Base-by-base conservation (phyloP, 352 stramenopile species). In the Peronospora belbahrii region DNA sequence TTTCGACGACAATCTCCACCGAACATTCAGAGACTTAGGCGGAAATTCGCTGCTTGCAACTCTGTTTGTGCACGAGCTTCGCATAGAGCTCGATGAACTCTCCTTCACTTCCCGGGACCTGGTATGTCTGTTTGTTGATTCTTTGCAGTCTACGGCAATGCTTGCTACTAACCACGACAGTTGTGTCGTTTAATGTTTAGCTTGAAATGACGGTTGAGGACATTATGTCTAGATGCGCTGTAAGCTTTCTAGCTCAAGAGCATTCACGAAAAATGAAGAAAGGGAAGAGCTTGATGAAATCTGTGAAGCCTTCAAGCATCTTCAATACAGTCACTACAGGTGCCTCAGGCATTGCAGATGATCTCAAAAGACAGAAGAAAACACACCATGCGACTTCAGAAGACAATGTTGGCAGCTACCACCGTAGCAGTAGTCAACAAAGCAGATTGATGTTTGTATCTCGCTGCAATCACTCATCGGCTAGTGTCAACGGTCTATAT, bases 41-140 rank as follows among this genome's bases (percentile, higher is more conserved):
- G 70, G 63, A n/a, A 70, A 83, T 30, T 86, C 74, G 11, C 31
- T 86, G 6, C 27, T 74, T n/a, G 60, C 65, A 17, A 65, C 65
- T n/a, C 39, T 84, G 8, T 50, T 83, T 5, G 48, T 60, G 13
- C 69, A 74, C 47, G 62, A 83, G 24, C 17, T 80, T 7, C 36
- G 65, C 11, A 35, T 56, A 65, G 4, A 25, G 17, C 38, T 64
- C 61, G 20, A 24, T 20, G 4, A 8, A 2, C 18, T 42, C 25
- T n/a, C 30, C 6, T 8, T 48, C 3, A 55, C 65, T 17, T 28
- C 36, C 2, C 38, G 59, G 17, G 41, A 68, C 0, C 20, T 71
- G 53, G 62, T 71, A 62, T 3, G 62, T 48, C 2, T 22, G 15
- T 1, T 61, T n/a, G n/a, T n/a, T n/a, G n/a, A n/a, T n/a, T 6